Evolutionary conservation across 352 stramenopile species (phyloP).

Genomic region (Phytophthora vignae): DNA sequence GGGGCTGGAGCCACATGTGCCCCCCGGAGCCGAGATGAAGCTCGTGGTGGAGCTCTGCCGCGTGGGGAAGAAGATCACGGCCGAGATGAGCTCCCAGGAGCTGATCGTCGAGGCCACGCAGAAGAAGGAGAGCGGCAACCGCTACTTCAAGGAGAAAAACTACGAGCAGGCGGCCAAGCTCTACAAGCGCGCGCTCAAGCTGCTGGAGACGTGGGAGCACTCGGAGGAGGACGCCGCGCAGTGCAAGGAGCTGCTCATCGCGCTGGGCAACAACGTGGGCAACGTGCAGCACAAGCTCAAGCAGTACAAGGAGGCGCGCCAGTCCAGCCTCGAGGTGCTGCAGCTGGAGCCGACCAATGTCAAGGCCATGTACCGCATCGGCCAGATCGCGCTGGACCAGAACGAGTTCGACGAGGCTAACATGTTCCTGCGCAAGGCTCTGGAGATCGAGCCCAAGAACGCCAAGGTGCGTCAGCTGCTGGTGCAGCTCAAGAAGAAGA

Average conservation of each 20-base stretch:
- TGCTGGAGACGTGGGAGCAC: constrained; percentile 80
- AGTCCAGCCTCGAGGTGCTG: constrained; percentile 83
- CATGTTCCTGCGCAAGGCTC: constrained; percentile 64
- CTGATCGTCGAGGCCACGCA: constrained; percentile 78
- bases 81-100: constrained; percentile 78
- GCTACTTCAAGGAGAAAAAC: constrained; percentile 84
- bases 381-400: constrained; percentile 73
- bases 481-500: constrained; percentile 73
- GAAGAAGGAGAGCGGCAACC: constrained; percentile 88
- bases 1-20: constrained; percentile 57
- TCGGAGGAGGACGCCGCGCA: constrained; percentile 52
- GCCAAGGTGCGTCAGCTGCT: constrained; percentile 71
- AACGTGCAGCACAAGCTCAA: constrained; percentile 84
- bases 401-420: constrained; percentile 77
- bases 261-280: constrained; percentile 83
- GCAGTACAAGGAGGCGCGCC: constrained; percentile 77
- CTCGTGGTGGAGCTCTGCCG: constrained; percentile 66
- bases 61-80: constrained; percentile 72
- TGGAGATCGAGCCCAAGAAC: constrained; percentile 75
- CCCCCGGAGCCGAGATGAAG: constrained; percentile 57
- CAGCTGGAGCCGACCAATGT: constrained; percentile 77
- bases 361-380: constrained; percentile 84
- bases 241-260: constrained; percentile 82
- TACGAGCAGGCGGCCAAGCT: constrained; percentile 85
- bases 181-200: constrained; percentile 86